These are phyloP conservation scores for Pyrenophora seminiperda DNA, from an alignment of 2,329 filamentous ascomycete genomes.

Conservation along the genomic window DNA sequence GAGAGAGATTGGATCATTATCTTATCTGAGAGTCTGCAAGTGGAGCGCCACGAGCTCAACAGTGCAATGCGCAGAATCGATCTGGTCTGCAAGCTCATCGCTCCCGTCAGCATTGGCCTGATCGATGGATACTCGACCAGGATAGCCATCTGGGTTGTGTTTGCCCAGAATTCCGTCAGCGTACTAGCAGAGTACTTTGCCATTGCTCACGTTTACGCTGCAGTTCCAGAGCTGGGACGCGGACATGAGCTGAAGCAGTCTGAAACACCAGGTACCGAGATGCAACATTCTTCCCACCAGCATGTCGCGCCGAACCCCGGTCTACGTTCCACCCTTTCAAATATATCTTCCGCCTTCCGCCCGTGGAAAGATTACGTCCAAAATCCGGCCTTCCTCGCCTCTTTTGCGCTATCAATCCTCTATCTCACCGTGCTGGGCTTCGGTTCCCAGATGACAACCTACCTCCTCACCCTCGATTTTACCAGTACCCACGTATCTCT, in stretches of 20 bases:
- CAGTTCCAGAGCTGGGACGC: constrained; percentile 39
- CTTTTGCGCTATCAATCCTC: constrained; percentile 63
- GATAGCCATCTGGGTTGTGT: constrained; percentile 56
- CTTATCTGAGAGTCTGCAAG: constrained; percentile 48
- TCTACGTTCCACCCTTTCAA: constrained; percentile 1
- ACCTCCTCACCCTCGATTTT: constrained; percentile 61
- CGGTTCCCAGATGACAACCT: constrained; percentile 67
- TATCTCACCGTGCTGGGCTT: constrained; percentile 59
- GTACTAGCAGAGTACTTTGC: constrained; percentile 59
- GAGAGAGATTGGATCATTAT: constrained; percentile 73
- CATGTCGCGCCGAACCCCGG: constrained; percentile 8
- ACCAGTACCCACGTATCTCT: constrained; percentile 59
- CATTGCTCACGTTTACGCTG: constrained; percentile 53
- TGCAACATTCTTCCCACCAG: constrained; percentile 9
- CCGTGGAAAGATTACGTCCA: constrained; percentile 53
- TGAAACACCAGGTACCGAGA: constrained; percentile 12
- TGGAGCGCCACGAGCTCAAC: constrained; percentile 54
- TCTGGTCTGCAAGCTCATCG: constrained; percentile 62
- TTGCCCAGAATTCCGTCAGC: constrained; percentile 57
- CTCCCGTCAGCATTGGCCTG: constrained; percentile 58
- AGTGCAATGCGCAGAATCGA: constrained; percentile 66
- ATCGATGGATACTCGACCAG: constrained; percentile 56
- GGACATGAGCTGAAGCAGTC: constrained; percentile 13
- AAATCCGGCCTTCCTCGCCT: constrained; percentile 65
- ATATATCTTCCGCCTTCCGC: constrained; percentile 16